Evolutionary conservation across 345 rosid genomes (phyloP).

Genomic region (Draba incana): DNA sequence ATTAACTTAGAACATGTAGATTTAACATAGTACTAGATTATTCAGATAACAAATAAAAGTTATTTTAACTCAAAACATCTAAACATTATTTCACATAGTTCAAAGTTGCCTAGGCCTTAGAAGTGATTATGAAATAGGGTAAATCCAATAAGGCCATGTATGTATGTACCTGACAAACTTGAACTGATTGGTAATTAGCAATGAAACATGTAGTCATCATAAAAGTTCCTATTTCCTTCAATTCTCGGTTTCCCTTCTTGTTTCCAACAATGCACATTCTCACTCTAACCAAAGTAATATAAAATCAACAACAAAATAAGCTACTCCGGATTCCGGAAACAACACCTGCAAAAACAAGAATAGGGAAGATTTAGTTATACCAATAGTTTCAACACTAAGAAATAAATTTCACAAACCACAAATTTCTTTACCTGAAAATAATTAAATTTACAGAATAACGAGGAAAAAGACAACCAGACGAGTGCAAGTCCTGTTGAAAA

Average conservation of each 20-base stretch:
- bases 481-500: slow-evolving; percentile 61
- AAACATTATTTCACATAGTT: too few relatives aligned
- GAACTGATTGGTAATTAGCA: slow-evolving; percentile 71
- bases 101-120: too few relatives aligned
- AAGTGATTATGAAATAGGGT: not conserved
- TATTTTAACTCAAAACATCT: too few relatives aligned
- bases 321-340: slow-evolving; percentile 28
- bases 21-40: not conserved
- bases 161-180: slow-evolving; percentile 82
- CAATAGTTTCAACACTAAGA: too few relatives aligned
- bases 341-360: slow-evolving; percentile 46
- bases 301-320: slow-evolving; percentile 31
- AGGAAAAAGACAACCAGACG: slow-evolving; percentile 78
- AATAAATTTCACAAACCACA: not conserved
- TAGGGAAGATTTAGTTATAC: not conserved
- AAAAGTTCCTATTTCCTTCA: slow-evolving; percentile 78
- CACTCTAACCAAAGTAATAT: slow-evolving; percentile 50
- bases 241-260: slow-evolving; percentile 70
- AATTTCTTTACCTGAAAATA: slow-evolving; percentile 42
- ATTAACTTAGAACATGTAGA: slow-evolving; percentile 6
- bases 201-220: slow-evolving; percentile 75
- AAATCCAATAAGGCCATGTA: not conserved
- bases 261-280: slow-evolving; percentile 81
- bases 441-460: slow-evolving; percentile 68
- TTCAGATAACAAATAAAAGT: too few relatives aligned